A percentile compares a stretch with the other conserved stretches of the same genome.
phyloP scores from a whole-genome alignment of 1,139 yeast genomes.

The Pneumocystis jirovecii region DNA sequence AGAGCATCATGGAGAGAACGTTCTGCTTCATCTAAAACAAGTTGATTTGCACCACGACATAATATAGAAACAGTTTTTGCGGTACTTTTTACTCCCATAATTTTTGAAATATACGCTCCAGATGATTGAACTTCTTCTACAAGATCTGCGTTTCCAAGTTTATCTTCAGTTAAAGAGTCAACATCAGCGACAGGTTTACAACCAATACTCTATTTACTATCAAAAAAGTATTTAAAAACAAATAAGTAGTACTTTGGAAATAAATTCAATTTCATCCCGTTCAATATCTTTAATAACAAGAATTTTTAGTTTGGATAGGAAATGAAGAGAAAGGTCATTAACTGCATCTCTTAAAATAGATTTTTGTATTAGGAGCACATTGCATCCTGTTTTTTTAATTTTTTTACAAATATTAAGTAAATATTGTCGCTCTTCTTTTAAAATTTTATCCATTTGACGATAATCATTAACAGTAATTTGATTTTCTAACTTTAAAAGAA shows the following conservation, averaged over 20 bases:
- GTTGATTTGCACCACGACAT: constrained; percentile 85
- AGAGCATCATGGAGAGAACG: constrained; percentile 93
- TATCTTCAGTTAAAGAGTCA: constrained; percentile 81
- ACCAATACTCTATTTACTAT: constrained; percentile 43
- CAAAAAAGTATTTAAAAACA: background rate
- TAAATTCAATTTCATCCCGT: constrained; percentile 90
- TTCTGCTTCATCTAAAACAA: constrained; percentile 88
- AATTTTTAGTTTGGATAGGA: constrained; percentile 78
- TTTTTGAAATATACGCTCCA: constrained; percentile 81
- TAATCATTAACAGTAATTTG: constrained; percentile 94
- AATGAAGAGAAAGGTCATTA: constrained; percentile 88
- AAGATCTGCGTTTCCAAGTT: constrained; percentile 80
- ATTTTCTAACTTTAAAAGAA: constrained; percentile 45
- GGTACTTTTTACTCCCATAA: constrained; percentile 62
- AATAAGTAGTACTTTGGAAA: constrained; percentile 37
- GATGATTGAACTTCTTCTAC: constrained; percentile 86
- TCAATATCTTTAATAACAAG: constrained; percentile 92
- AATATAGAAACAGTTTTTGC: constrained; percentile 78
- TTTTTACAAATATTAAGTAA: constrained; percentile 86
- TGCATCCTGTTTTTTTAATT: constrained; percentile 92
- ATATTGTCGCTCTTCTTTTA: constrained; percentile 94
- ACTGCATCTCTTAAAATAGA: constrained; percentile 94
- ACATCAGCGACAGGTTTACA: constrained; percentile 94
- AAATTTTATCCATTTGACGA: constrained; percentile 96
- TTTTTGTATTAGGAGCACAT: constrained; percentile 82